These are phyloP conservation scores for Tylopilus intermedius DNA, from an alignment of 768 basidiomycete genomes.

Conservation along the genomic window DNA sequence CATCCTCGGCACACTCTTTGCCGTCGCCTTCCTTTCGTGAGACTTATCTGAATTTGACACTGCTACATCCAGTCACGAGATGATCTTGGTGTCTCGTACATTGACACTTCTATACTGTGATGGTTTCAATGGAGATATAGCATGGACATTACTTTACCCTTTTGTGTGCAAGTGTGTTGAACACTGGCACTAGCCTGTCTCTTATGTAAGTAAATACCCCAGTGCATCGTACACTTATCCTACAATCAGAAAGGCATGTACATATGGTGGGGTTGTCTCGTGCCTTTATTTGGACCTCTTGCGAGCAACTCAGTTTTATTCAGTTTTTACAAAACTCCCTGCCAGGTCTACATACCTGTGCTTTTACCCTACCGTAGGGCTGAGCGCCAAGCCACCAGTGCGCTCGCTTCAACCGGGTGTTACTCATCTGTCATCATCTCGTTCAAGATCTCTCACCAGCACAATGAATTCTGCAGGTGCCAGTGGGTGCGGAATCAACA, in stretches of 20 bases:
- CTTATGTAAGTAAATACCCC: constrained; percentile 14
- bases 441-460: too few species aligned
- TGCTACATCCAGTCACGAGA: constrained; percentile 3
- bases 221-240: constrained; percentile 14
- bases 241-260: constrained; percentile 7
- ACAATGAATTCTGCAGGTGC: too few species aligned
- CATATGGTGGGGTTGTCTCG: background rate
- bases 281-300: background rate
- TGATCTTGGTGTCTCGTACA: background rate
- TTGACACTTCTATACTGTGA: background rate
- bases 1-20: constrained; percentile 33
- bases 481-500: too few species aligned
- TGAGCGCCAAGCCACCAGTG: too few species aligned
- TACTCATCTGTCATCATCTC: too few species aligned
- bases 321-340: too few species aligned
- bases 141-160: constrained; percentile 11
- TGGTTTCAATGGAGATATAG: constrained; percentile 5
- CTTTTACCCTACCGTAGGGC: too few species aligned
- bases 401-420: too few species aligned
- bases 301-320: too few species aligned
- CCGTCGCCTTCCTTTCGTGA: constrained; percentile 37
- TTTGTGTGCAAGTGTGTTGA: constrained; percentile 21
- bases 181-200: constrained; percentile 20
- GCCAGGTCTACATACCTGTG: too few species aligned
- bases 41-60: background rate